Evolutionary conservation across 176 grass and related monocot species (phyloP).

Genomic region (Chloris gayana): DNA sequence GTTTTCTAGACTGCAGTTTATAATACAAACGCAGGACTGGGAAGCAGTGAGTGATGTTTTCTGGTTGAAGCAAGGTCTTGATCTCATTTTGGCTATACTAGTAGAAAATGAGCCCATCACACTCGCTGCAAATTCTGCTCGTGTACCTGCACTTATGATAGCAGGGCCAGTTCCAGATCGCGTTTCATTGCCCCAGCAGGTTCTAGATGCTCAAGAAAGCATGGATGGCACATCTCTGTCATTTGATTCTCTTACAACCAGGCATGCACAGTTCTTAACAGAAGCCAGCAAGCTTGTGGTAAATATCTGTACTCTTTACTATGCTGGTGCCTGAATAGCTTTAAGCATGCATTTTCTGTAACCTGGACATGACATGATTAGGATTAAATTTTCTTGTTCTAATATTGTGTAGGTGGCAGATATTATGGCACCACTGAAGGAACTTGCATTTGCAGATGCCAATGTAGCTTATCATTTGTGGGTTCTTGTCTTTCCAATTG

Average conservation of each 20-base stretch:
- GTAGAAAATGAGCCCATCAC: constrained; percentile 91
- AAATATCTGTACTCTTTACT: constrained; percentile 29
- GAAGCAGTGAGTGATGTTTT: constrained; percentile 96
- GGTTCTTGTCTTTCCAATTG: constrained; percentile 99
- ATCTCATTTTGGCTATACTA: constrained; percentile 95
- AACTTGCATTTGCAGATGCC: constrained; percentile 92
- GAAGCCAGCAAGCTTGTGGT: constrained; percentile 93
- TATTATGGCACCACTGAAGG: constrained; percentile 84
- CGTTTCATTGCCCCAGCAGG: constrained; percentile 63
- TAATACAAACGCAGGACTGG: constrained; percentile 97
- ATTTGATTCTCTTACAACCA: constrained; percentile 76
- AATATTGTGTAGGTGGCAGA: constrained; percentile 73
- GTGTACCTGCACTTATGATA: constrained; percentile 78
- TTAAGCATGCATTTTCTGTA: constrained; percentile 8
- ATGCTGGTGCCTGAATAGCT: not conserved
- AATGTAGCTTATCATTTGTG: constrained; percentile 98
- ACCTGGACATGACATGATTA: constrained; percentile 26
- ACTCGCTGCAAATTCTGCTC: constrained; percentile 92
- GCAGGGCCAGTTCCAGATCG: constrained; percentile 62
- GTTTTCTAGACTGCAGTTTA: constrained; percentile 94
- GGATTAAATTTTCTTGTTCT: constrained; percentile 14
- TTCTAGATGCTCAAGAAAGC: constrained; percentile 56
- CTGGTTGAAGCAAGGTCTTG: constrained; percentile 97
- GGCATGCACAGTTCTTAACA: constrained; percentile 88
- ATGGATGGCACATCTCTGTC: constrained; percentile 64